These are phyloP conservation scores for Acacia concinna DNA, from an alignment of 331 rosid genomes.

Conservation along the genomic window DNA sequence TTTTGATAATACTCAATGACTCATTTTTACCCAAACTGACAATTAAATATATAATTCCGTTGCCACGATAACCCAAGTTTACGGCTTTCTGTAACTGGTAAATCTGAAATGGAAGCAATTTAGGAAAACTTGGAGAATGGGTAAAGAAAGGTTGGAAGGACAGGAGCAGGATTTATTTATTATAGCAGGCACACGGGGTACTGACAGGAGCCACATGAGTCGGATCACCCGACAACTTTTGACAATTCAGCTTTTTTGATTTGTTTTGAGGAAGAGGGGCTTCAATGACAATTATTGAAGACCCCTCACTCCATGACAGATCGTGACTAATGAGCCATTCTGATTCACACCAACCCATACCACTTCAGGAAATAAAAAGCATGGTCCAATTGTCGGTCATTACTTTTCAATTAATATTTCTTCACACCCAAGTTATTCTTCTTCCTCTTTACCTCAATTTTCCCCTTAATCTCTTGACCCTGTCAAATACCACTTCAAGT, in stretches of 20 bases:
- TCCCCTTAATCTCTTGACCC: too few species aligned
- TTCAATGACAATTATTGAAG: not conserved
- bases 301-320: not conserved
- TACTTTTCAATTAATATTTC: not conserved
- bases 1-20: too few species aligned
- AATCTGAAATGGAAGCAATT: not conserved
- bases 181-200: not conserved
- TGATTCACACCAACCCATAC: not conserved
- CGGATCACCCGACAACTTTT: not conserved
- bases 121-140: not conserved
- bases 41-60: too few species aligned
- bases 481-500: too few species aligned
- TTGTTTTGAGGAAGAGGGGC: not conserved
- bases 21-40: not conserved
- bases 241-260: not conserved
- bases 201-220: not conserved
- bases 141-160: not conserved
- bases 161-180: not conserved
- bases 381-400: not conserved
- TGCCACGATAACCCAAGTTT: not conserved
- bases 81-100: not conserved
- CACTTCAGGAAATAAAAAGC: not conserved
- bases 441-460: too few species aligned
- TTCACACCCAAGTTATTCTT: not conserved
- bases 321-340: not conserved